These are phyloP conservation scores for Nasturtium officinale DNA, from an alignment of 345 rosid species.

Conservation along the genomic window DNA sequence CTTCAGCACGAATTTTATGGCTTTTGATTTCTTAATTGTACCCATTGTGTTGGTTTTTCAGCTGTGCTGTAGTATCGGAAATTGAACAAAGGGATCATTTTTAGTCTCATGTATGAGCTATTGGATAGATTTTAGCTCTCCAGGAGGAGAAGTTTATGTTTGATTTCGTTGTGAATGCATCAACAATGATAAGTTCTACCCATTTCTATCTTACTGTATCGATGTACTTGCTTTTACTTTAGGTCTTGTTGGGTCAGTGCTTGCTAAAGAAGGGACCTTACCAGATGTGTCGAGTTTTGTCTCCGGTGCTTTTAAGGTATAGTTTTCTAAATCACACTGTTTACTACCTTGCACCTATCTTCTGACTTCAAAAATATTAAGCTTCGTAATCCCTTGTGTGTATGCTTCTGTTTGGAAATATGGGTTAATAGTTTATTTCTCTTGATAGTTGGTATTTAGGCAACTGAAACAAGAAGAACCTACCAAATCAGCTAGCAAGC, in stretches of 20 bases:
- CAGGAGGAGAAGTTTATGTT: neutral
- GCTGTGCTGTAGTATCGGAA: neutral
- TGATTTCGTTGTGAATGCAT: neutral
- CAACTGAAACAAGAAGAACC: constrained; percentile 62
- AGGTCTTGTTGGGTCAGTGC: constrained; percentile 87
- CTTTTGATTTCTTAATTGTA: constrained; percentile 1
- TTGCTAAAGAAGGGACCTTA: constrained; percentile 70
- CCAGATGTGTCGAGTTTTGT: constrained; percentile 57
- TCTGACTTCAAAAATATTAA: neutral
- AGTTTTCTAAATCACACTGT: neutral
- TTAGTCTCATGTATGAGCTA: neutral
- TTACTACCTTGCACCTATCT: neutral
- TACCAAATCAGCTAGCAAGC: constrained; percentile 57
- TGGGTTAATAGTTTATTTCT: constrained; percentile 23
- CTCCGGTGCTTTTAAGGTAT: constrained; percentile 83
- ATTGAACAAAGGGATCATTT: neutral
- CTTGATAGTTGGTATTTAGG: constrained; percentile 58
- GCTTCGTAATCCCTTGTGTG: constrained; percentile 6
- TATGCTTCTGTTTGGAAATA: constrained; percentile 6
- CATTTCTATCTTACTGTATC: neutral
- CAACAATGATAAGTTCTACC: neutral
- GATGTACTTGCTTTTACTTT: constrained; percentile 13
- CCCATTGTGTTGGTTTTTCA: neutral
- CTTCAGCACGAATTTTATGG: neutral
- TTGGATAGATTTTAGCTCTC: neutral